Conservation (phyloP, 805 yeast genomes). For the Starmerella stigmatis region DNA sequence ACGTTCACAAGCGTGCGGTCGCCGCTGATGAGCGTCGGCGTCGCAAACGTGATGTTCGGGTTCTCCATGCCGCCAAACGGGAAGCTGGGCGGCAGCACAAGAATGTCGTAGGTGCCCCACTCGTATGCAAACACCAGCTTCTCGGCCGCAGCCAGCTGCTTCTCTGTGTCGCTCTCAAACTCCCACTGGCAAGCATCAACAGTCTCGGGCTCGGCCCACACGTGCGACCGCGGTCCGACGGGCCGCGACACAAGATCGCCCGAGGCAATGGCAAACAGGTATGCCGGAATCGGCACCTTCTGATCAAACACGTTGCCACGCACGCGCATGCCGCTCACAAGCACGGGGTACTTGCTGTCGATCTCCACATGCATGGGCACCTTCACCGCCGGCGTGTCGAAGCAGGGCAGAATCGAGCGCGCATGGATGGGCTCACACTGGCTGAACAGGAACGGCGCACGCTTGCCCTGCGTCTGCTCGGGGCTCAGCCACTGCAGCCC, state of each 20-base stretch:
- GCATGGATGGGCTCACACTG: conserved; percentile 91
- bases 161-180: conserved; percentile 65
- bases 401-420: conserved; percentile 75
- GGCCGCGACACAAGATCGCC: conserved; percentile 60
- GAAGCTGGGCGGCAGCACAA: conserved; percentile 64
- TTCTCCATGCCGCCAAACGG: conserved; percentile 96
- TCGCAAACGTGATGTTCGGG: conserved; percentile 81
- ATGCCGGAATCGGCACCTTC: conserved; percentile 75
- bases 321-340: conserved; percentile 58
- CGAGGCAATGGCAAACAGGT: conserved; percentile 72
- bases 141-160: conserved; percentile 70
- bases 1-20: conserved; percentile 82
- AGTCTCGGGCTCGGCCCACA: conserved; percentile 65
- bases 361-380: conserved; percentile 50
- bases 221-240: conserved; percentile 80
- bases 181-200: conserved; percentile 64
- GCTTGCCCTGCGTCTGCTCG: conserved; percentile 61
- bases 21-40: conserved; percentile 77
- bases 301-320: conserved; percentile 42
- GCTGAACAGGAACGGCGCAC: conserved; percentile 64
- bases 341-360: conserved; percentile 54
- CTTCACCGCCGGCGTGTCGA: conserved; percentile 82
- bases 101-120: conserved; percentile 73
- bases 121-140: conserved; percentile 64
- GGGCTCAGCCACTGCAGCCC: conserved; percentile 80